Evolutionary conservation across 2,329 filamentous ascomycete species (phyloP).

Genomic region (Acrocalymma vagum): DNA sequence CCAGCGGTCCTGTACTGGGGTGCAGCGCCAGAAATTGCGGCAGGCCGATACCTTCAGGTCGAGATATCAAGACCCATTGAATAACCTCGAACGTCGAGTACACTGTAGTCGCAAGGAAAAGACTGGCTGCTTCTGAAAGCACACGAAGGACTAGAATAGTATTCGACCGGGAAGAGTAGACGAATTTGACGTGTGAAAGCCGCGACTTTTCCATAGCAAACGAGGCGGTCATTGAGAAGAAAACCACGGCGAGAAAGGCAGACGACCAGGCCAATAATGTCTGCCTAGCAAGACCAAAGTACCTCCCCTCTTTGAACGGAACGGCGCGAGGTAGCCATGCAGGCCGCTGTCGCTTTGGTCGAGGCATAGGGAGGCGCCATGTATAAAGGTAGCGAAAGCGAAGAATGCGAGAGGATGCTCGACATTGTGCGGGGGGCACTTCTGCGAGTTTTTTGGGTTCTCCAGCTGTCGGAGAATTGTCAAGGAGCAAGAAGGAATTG

Average conservation of each 20-base stretch:
- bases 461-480: constrained; percentile 7
- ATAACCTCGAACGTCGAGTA: constrained; percentile 24
- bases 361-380: constrained; percentile 15
- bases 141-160: constrained; percentile 19
- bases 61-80: constrained; percentile 22
- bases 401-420: constrained; percentile 15
- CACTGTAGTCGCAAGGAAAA: constrained; percentile 17
- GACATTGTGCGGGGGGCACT: constrained; percentile 6
- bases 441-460: constrained; percentile 7
- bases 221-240: constrained; percentile 20
- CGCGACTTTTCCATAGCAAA: constrained; percentile 15
- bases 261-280: constrained; percentile 21
- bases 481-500: constrained; percentile 5
- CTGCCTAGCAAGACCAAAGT: constrained; percentile 18
- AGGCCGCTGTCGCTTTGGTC: constrained; percentile 21
- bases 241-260: constrained; percentile 11
- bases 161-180: constrained; percentile 17
- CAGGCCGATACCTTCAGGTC: constrained; percentile 17
- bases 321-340: constrained; percentile 17
- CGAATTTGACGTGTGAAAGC: constrained; percentile 13
- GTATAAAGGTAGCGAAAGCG: constrained; percentile 17
- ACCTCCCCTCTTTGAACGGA: constrained; percentile 23
- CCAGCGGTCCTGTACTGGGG: constrained; percentile 18
- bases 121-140: constrained; percentile 16
- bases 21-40: constrained; percentile 22